A percentile compares a stretch with the other conserved stretches of the same genome.
phyloP scores from a whole-genome alignment of 768 basidiomycete genomes.

The Boletus pseudo-olivaceus region DNA sequence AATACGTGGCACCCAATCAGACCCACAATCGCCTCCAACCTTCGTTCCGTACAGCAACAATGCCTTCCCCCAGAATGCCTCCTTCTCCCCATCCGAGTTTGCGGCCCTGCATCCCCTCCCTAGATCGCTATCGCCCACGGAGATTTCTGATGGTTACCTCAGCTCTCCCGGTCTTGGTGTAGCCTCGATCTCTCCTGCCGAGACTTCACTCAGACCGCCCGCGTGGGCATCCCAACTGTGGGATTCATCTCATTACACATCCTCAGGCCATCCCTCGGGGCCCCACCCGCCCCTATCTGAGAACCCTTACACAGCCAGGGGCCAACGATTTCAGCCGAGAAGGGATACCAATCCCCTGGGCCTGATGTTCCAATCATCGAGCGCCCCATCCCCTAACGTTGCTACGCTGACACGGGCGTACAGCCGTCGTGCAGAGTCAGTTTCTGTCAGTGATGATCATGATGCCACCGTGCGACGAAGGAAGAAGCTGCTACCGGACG shows the following conservation, averaged over 20 bases:
- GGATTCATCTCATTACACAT: slow-evolving; percentile 47
- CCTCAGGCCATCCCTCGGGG: slow-evolving; percentile 38
- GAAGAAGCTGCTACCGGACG: slow-evolving; percentile 38
- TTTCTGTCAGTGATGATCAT: slow-evolving; percentile 55
- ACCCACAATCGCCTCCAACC: slow-evolving; percentile 41
- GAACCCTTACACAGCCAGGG: slow-evolving; percentile 40
- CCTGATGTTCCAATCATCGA: slow-evolving; percentile 65
- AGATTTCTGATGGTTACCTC: slow-evolving; percentile 47
- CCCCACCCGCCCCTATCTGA: slow-evolving; percentile 47
- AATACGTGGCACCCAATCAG: slow-evolving; percentile 47
- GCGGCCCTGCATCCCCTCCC: slow-evolving; percentile 62
- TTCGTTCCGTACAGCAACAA: slow-evolving; percentile 49
- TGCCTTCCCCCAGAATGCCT: slow-evolving; percentile 44
- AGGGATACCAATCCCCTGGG: slow-evolving; percentile 42
- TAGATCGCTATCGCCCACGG: slow-evolving; percentile 56
- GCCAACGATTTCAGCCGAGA: slow-evolving; percentile 38
- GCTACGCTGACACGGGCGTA: slow-evolving; percentile 55
- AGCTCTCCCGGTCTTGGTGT: slow-evolving; percentile 42
- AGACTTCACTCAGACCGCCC: slow-evolving; percentile 57
- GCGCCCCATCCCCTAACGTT: slow-evolving; percentile 57
- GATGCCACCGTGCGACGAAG: slow-evolving; percentile 73
- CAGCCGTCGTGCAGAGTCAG: slow-evolving; percentile 65
- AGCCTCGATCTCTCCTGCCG: slow-evolving; percentile 58
- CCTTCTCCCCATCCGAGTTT: slow-evolving; percentile 60
- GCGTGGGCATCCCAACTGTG: slow-evolving; percentile 67